Percentiles rank a stretch among this genome's conserved stretches.
Evolutionary conservation across 805 yeast species (phyloP).

Genomic region (Candida ficus): DNA sequence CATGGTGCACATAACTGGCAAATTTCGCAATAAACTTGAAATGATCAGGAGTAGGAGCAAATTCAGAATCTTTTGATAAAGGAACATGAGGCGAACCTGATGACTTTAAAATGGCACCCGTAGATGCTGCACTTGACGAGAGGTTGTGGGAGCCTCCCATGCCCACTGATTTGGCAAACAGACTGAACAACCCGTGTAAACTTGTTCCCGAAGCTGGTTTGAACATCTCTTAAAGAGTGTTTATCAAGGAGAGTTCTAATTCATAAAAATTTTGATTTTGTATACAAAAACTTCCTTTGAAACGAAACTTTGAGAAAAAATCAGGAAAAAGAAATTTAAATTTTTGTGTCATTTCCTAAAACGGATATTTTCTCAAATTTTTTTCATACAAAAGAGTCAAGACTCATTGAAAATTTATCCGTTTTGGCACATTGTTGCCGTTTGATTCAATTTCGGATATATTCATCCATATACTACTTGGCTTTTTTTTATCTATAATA

Average conservation of each 20-base stretch:
- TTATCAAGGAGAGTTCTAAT: too few species aligned
- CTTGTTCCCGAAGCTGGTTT: not conserved
- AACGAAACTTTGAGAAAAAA: not conserved
- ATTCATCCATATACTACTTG: too few species aligned
- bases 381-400: not conserved
- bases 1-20: constrained; percentile 45
- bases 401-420: too few species aligned
- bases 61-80: not conserved
- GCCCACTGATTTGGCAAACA: not conserved
- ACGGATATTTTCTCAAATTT: not conserved
- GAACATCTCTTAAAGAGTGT: too few species aligned
- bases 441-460: too few species aligned
- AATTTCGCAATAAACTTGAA: constrained; percentile 40
- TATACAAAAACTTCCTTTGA: not conserved
- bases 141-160: not conserved
- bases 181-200: not conserved
- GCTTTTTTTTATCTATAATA: not conserved
- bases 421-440: too few species aligned
- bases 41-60: constrained; percentile 26
- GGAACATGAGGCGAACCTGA: not conserved
- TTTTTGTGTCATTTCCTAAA: constrained; percentile 2
- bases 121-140: not conserved
- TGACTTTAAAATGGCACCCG: not conserved
- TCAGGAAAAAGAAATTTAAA: not conserved
- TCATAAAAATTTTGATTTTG: not conserved